A percentile compares a stretch with the other conserved stretches of the same genome.
phyloP scores from a whole-genome alignment of 1,284 basidiomycete species.

The Hemileia vastatrix region DNA sequence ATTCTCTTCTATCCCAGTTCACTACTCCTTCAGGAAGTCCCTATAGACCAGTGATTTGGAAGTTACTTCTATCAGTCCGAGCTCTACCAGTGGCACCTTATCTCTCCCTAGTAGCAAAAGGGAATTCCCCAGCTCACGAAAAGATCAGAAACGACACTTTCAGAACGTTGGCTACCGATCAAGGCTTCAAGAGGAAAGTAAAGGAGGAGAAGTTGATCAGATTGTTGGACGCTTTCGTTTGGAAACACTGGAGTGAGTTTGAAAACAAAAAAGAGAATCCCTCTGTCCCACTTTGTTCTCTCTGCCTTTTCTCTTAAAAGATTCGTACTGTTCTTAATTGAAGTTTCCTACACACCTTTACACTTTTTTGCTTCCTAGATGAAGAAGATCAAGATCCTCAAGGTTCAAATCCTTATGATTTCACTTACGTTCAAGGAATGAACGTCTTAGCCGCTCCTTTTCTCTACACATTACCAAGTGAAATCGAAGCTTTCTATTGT shows the following conservation, averaged over 20 bases:
- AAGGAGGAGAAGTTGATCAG: constrained; percentile 93
- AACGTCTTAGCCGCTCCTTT: constrained; percentile 98
- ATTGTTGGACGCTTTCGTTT: constrained; percentile 88
- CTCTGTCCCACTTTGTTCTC: neutral
- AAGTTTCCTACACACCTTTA: neutral
- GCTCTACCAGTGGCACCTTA: constrained; percentile 27
- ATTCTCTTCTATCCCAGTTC: too few species aligned
- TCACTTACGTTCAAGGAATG: constrained; percentile 96
- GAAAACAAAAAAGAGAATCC: neutral
- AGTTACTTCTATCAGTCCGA: constrained; percentile 32
- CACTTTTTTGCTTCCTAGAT: too few species aligned
- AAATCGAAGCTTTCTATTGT: constrained; percentile 91
- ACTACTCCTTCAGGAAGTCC: constrained; percentile 22
- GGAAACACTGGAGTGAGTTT: constrained; percentile 68
- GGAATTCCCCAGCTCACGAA: constrained; percentile 31
- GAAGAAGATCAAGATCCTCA: constrained; percentile 54
- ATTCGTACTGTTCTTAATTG: constrained; percentile 4
- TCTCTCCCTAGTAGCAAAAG: constrained; percentile 31
- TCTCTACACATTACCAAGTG: constrained; percentile 86
- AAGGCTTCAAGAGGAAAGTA: constrained; percentile 86
- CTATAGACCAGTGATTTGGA: constrained; percentile 33
- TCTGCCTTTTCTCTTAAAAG: neutral
- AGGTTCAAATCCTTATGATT: constrained; percentile 50
- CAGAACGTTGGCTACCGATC: constrained; percentile 87
- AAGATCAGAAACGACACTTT: constrained; percentile 52